Percentiles rank a stretch among this genome's conserved stretches.
Conservation (phyloP, 2,329 filamentous ascomycete genomes). For the Sporothrix curviconia region DNA sequence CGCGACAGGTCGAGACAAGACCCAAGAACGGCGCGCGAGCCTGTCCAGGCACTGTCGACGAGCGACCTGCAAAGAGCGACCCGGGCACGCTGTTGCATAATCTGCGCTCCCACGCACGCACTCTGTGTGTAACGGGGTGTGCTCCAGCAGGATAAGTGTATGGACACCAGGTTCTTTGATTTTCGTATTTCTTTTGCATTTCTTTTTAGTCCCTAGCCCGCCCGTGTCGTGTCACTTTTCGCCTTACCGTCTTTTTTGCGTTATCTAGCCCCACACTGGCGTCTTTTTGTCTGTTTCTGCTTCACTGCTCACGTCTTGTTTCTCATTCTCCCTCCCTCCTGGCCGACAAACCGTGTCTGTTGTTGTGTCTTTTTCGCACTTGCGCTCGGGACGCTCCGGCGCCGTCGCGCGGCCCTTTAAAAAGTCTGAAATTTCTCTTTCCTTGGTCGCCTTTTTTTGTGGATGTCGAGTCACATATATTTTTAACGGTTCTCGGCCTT, state of each 20-base stretch:
- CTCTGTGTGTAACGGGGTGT: too few species aligned
- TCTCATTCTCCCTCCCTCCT: background rate
- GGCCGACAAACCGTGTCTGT: too few species aligned
- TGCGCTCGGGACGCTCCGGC: background rate
- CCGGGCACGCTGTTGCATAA: too few species aligned
- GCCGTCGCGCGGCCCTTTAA: background rate
- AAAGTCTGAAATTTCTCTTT: background rate
- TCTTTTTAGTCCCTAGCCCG: background rate
- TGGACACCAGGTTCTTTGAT: background rate
- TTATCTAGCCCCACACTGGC: slow-evolving; percentile 13
- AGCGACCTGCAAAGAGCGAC: too few species aligned
- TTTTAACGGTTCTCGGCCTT: too few species aligned
- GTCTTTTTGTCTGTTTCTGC: background rate
- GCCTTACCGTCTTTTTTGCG: slow-evolving; percentile 14
- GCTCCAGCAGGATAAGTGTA: too few species aligned
- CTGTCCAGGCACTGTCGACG: too few species aligned
- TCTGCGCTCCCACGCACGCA: too few species aligned
- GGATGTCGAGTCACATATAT: too few species aligned
- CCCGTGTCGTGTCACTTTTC: slow-evolving; percentile 8
- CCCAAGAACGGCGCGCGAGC: too few species aligned
- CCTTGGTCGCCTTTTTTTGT: background rate
- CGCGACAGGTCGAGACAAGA: too few species aligned
- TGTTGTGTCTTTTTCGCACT: background rate
- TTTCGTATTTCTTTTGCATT: slow-evolving; percentile 3
- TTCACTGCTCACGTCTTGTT: too few species aligned